These are phyloP conservation scores for Apiospora marii DNA, from an alignment of 2,329 filamentous ascomycete species.

Conservation along the genomic window DNA sequence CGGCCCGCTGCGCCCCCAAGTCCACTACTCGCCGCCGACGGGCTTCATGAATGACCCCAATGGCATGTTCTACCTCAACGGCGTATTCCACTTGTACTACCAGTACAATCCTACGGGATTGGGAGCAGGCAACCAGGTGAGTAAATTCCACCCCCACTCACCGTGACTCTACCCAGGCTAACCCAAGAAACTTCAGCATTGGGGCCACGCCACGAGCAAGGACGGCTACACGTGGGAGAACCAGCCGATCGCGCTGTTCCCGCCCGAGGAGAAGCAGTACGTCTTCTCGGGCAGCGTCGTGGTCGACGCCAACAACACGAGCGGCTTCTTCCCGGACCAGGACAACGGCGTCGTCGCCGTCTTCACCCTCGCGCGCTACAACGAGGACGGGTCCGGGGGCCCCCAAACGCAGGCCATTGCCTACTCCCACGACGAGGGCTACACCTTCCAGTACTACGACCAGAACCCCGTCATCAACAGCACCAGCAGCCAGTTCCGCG, in stretches of 20 bases:
- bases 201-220: constrained; percentile 70
- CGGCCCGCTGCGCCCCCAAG: constrained; percentile 53
- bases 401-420: constrained; percentile 66
- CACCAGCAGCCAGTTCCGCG: constrained; percentile 65
- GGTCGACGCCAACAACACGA: constrained; percentile 69
- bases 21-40: constrained; percentile 63
- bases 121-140: constrained; percentile 42
- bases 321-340: constrained; percentile 69
- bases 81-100: constrained; percentile 71
- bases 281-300: constrained; percentile 65
- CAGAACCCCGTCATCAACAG: constrained; percentile 67
- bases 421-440: constrained; percentile 68
- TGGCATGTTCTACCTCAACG: constrained; percentile 67
- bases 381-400: constrained; percentile 46
- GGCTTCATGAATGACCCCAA: constrained; percentile 70
- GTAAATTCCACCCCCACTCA: neutral
- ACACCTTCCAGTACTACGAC: constrained; percentile 66
- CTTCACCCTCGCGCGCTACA: constrained; percentile 50
- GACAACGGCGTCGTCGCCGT: constrained; percentile 69
- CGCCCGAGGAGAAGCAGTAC: constrained; percentile 50
- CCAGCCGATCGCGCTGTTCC: constrained; percentile 67
- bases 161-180: neutral
- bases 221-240: constrained; percentile 72
- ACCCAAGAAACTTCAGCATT: constrained; percentile 49
- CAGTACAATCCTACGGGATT: constrained; percentile 51